These are phyloP conservation scores for Peronospora belbahrii DNA, from an alignment of 352 stramenopile species.

Conservation along the genomic window DNA sequence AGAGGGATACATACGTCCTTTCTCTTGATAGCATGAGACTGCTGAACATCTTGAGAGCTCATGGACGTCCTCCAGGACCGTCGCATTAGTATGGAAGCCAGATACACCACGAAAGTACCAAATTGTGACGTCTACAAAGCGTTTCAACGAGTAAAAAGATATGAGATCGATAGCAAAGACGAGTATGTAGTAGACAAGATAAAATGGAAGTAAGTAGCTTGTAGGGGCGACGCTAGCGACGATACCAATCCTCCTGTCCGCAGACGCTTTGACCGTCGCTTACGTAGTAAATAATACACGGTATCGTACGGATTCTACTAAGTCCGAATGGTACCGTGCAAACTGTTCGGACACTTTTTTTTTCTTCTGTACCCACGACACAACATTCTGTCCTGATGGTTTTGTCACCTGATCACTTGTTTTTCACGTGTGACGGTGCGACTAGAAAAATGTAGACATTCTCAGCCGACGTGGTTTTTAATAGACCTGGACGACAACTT, in stretches of 20 bases:
- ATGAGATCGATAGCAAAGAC: constrained; percentile 1
- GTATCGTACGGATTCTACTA: background rate
- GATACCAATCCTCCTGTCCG: no score
- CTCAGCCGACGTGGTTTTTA: constrained; percentile 47
- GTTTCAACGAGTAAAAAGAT: background rate
- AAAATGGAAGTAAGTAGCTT: background rate
- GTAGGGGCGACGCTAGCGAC: background rate
- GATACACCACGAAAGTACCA: background rate
- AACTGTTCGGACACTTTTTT: no score
- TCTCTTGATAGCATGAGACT: background rate
- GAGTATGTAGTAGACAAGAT: background rate
- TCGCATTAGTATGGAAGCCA: constrained; percentile 9
- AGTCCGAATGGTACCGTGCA: background rate
- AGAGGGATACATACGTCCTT: constrained; percentile 58
- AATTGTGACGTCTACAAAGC: constrained; percentile 1
- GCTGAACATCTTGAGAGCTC: constrained; percentile 6
- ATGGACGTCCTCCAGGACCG: constrained; percentile 14
- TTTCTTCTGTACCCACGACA: no score
- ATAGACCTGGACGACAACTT: constrained; percentile 35
- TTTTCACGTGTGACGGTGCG: constrained; percentile 56
- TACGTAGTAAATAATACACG: background rate
- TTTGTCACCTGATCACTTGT: constrained; percentile 31
- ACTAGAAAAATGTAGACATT: constrained; percentile 78
- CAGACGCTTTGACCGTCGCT: background rate
- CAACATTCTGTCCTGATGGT: background rate